phyloP scores from a whole-genome alignment of 768 basidiomycete genomes.

The Lentinula raphanica region DNA sequence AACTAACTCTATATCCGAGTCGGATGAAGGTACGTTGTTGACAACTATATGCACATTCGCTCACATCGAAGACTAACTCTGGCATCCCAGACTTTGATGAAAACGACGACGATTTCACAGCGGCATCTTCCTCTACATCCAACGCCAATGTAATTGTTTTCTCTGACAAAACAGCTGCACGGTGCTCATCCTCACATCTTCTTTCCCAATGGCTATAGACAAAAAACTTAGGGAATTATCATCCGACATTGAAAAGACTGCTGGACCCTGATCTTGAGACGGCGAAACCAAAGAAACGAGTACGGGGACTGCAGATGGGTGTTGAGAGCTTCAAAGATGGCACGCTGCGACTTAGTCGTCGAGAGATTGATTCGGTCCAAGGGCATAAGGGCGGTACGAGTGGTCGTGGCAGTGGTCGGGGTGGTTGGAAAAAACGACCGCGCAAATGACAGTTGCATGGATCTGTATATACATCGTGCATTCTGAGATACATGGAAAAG shows the following conservation, averaged over 20 bases:
- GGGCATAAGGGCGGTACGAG: slow-evolving; percentile 19
- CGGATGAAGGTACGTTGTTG: slow-evolving; percentile 8
- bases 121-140: slow-evolving; percentile 19
- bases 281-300: slow-evolving; percentile 36
- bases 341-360: slow-evolving; percentile 54
- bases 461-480: too few relatives aligned
- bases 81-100: slow-evolving; percentile 31
- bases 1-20: slow-evolving; percentile 18
- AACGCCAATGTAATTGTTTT: slow-evolving; percentile 56
- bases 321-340: slow-evolving; percentile 74
- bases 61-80: not conserved
- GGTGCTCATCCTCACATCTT: slow-evolving; percentile 5
- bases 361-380: slow-evolving; percentile 45
- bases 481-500: not conserved
- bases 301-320: slow-evolving; percentile 70
- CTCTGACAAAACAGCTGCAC: slow-evolving; percentile 23
- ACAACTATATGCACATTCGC: not conserved
- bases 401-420: slow-evolving; percentile 20
- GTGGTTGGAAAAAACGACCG: slow-evolving; percentile 18
- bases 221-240: slow-evolving; percentile 81
- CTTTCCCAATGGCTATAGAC: slow-evolving; percentile 41
- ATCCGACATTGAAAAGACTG: slow-evolving; percentile 67
- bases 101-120: slow-evolving; percentile 41
- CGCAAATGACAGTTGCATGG: slow-evolving; percentile 10
- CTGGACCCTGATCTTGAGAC: slow-evolving; percentile 39